phyloP scores from a whole-genome alignment of 768 basidiomycete genomes.

The Hirschioporus abietinus region DNA sequence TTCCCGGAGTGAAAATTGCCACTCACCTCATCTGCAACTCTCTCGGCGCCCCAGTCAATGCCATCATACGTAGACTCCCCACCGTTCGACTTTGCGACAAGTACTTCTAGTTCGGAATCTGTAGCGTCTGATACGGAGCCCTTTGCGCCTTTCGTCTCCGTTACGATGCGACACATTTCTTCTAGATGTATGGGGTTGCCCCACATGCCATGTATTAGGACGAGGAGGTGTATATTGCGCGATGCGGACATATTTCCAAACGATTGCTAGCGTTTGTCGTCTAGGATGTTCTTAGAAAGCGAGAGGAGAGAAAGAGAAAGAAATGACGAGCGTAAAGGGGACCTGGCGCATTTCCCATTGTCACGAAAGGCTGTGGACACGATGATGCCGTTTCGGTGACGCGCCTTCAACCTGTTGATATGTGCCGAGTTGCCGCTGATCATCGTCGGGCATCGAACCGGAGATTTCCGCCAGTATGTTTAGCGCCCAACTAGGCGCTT shows the following conservation, averaged over 20 bases:
- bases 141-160: constrained; percentile 31
- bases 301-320: neutral
- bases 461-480: neutral
- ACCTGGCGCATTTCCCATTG: neutral
- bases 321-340: neutral
- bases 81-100: constrained; percentile 61
- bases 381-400: neutral
- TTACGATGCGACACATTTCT: constrained; percentile 49
- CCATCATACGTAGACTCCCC: constrained; percentile 75
- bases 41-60: constrained; percentile 78
- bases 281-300: neutral
- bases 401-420: neutral
- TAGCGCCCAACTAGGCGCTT: too few relatives aligned
- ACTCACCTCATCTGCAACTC: constrained; percentile 72
- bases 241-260: neutral
- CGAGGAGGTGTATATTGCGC: constrained; percentile 34
- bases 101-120: constrained; percentile 44
- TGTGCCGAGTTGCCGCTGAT: neutral
- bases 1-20: neutral
- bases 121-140: constrained; percentile 28
- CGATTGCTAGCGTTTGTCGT: neutral
- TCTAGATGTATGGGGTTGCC: constrained; percentile 64
- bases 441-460: neutral
- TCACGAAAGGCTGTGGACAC: neutral
- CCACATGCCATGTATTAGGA: constrained; percentile 74